Base-by-base conservation (phyloP, 495 filamentous ascomycete genomes). In the Aspergillus leporis region DNA sequence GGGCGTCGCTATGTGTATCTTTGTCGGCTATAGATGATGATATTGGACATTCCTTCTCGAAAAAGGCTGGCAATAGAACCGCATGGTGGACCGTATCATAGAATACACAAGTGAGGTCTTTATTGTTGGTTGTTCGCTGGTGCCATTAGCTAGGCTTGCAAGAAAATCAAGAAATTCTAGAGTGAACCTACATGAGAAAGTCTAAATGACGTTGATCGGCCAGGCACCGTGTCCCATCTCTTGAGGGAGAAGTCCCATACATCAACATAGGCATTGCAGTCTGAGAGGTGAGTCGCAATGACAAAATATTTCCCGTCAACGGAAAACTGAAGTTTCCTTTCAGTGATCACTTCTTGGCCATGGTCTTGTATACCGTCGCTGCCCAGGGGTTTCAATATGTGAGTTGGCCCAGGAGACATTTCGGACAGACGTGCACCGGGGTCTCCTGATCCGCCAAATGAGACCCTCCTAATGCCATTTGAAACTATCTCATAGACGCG, bases 301-400 rank as follows among this genome's bases (percentile, higher is more conserved):
- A 69, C 56, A 31, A 69, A 58, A 36, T 55, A 54, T 30, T 58
- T 64, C 1, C 63, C 59, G 30, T 69, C 63, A 12, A 60, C 55
- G 4, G 66, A 66, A 23, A 69, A 69, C 38, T 64, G 61, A 16
- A 69, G 55, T 36, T 56, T 66, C 22, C 64, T 60, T 22, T 64
- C 61, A 40, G 62, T 62, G 3, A 61, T 55, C 16, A 54, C 52
- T 25, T 59, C 52, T 23, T 55, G 51, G 40, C 53, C 30, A 13
- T 59, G 40, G 12, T 22, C 56, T 28, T 51, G 47, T 51, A 19
- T 41, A 45, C 0, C n/a, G 23, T 61, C 32, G 16, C 40, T 21
- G 5, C 51, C 41, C 9, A 30, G 21, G 5, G 34, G 38, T 3
- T n/a, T 21, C 4, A 18, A 41, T 13, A 52, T 47, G 28, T 34